Evolutionary conservation across 306 rosid genomes (phyloP), one percentile per base, ranked within the genome.

Genomic region (Cyamopsis tetragonoloba): DNA sequence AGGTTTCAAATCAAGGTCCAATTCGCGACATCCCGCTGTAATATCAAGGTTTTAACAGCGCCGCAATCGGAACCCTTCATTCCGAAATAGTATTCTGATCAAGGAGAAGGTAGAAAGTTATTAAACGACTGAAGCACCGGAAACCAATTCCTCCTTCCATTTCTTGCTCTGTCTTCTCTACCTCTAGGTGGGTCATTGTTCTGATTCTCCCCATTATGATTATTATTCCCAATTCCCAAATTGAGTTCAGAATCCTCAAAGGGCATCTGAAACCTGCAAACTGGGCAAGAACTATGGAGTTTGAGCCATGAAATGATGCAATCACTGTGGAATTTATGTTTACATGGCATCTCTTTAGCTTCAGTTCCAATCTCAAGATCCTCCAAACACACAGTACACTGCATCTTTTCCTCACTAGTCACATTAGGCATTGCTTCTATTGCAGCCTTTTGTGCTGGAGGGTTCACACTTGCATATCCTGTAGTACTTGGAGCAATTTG

Each of bases 301-400:
- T 83, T 88, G 1, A 91, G 82, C 97, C 97, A 88, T 9, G 96
- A 83, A 17, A 88, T 39, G 32, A 91, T 86, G 77, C 97, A 91
- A 6, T 43, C 91, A 11, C 43, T 17, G 31, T 91, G 97, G 49
- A 88, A 91, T 47, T 75, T 88, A 72, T 88, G 96, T 76, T 75
- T 81, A 46, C 97, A 91, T n/a, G 96, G 96, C 91, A 91, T 91
- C 74, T 88, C 86, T 59, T 81, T 88, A 9, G 85, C 93, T 39
- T 86, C 84, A 56, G 26, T 59, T 10, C 88, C 84, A 48, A 62
- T 37, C 74, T 84, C 91, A 62, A 86, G 69, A 63, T 88, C 97
- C 70, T 91, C 97, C 81, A 91, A 81, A 69, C 97, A 91, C 42
- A 91, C 82, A 0, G 84, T 76, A 55, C 93, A 88, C 70, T 81